Evolutionary conservation across 768 basidiomycete genomes (phyloP), one percentile per base, ranked within the genome.

Genomic region (Harrya chromipes): DNA sequence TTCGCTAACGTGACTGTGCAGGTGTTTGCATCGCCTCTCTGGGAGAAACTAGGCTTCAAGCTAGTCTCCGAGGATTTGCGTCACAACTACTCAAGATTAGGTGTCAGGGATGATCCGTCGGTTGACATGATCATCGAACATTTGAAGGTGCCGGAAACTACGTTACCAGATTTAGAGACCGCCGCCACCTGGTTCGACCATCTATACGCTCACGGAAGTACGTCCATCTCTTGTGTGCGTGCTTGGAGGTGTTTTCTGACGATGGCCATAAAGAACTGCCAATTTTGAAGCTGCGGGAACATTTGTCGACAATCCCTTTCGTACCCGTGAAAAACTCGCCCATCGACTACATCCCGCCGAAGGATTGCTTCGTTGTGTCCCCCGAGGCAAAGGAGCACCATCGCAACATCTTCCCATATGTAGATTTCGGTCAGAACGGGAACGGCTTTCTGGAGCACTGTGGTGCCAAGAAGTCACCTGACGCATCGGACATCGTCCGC

Each of bases 381-480:
- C 8, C 38, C 1, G 33, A 40, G 1, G 38, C 35, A 17, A 49
- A 54, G 47, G 29, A 31, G 1, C 52, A 54, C 29, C 14, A 55
- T 59, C 52, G 46, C 10, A 4, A 12, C 14, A 37, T 43, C 24
- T 57, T 57, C 38, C 19, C 56, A 5, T 59, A 54, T 16, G 56
- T 57, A 14, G 24, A 57, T 46, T 57, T 57, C 17, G 34, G 52
- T 21, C 44, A 2, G 24, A n/a, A 55, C 5, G 54, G 37, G n/a
- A 56, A 56, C 13, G 43, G 4, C 26, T 57, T 57, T 44, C 41
- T 57, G 1, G 57, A 59, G 1, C 49, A 26, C 11, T 57, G 56
- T 21, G 31, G 43, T 5, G 47, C 56, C 40, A 54, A 54, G 37
- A 54, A 46, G 41, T 59, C 37, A 4, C 57, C 52, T 1, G 56